A percentile compares a stretch with the other conserved stretches of the same genome.
phyloP scores from a whole-genome alignment of 1,284 basidiomycete species.

The Amylostereum areolatum region DNA sequence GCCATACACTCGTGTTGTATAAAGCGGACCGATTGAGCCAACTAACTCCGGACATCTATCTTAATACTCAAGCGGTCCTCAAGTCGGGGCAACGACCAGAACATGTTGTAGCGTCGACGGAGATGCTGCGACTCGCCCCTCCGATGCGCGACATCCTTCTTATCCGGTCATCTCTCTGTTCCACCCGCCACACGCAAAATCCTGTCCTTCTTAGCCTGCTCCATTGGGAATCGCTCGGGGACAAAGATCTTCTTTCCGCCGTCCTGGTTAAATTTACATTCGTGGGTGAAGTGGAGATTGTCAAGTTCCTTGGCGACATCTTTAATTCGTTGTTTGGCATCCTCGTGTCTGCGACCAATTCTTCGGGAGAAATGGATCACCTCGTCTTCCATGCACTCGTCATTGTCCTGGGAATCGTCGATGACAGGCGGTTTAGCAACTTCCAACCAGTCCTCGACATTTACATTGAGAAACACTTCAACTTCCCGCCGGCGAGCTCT shows the following conservation, averaged over 20 bases:
- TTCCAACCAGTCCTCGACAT: constrained; percentile 91
- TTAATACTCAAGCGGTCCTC: constrained; percentile 58
- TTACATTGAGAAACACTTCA: constrained; percentile 90
- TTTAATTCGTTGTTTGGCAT: constrained; percentile 94
- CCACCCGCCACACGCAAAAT: constrained; percentile 91
- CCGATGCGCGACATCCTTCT: constrained; percentile 76
- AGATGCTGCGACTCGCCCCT: constrained; percentile 60
- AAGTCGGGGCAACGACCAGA: constrained; percentile 51
- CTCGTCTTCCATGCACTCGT: constrained; percentile 90
- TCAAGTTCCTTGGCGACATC: constrained; percentile 90
- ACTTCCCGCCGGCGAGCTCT: constrained; percentile 68
- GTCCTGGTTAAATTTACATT: constrained; percentile 87
- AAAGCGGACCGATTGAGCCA: constrained; percentile 64
- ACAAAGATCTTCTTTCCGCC: constrained; percentile 64
- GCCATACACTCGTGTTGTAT: constrained; percentile 82
- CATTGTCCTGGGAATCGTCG: constrained; percentile 84
- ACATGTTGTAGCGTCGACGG: constrained; percentile 51
- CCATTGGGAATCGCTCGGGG: constrained; percentile 73
- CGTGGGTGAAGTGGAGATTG: constrained; percentile 88
- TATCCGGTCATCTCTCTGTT: constrained; percentile 87
- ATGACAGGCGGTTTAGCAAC: constrained; percentile 93
- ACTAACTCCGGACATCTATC: constrained; percentile 64
- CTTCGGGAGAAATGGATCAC: constrained; percentile 75
- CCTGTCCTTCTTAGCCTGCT: constrained; percentile 79
- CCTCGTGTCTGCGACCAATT: constrained; percentile 71